Evolutionary conservation across 306 rosid genomes (phyloP).

Genomic region (Cicer bijugum): DNA sequence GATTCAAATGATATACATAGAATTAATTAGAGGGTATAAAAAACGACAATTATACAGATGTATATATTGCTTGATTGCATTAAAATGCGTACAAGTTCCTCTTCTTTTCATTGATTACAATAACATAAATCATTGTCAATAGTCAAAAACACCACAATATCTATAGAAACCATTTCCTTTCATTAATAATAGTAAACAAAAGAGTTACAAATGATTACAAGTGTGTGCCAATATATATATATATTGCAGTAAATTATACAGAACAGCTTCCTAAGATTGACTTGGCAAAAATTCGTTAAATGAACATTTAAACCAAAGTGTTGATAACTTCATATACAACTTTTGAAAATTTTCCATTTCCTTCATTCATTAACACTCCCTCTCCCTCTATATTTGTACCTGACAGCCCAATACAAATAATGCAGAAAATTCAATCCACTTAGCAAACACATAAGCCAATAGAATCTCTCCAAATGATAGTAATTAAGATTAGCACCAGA

Average conservation of each 20-base stretch:
- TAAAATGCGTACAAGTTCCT: no score
- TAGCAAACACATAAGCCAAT: conserved; percentile 90
- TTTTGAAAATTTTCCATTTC: neutral
- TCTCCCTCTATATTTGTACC: conserved; percentile 72
- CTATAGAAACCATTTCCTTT: conserved; percentile 30
- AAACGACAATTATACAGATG: no score
- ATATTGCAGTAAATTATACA: conserved; percentile 13
- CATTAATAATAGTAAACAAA: neutral
- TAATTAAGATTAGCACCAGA: conserved; percentile 68
- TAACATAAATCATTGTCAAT: neutral
- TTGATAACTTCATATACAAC: neutral
- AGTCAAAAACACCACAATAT: conserved; percentile 2
- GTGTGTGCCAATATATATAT: no score
- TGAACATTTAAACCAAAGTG: conserved; percentile 26
- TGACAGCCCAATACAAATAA: conserved; percentile 75
- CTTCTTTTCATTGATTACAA: neutral
- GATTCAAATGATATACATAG: no score
- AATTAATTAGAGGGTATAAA: no score
- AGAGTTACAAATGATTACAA: conserved; percentile 26
- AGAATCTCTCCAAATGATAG: conserved; percentile 75
- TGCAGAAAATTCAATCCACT: conserved; percentile 81
- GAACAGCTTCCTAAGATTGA: neutral
- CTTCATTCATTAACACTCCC: conserved; percentile 38
- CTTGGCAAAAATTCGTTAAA: conserved; percentile 8
- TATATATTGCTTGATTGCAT: no score